These are phyloP conservation scores for Ogataea pini DNA, from an alignment of 805 yeast genomes.

Conservation along the genomic window DNA sequence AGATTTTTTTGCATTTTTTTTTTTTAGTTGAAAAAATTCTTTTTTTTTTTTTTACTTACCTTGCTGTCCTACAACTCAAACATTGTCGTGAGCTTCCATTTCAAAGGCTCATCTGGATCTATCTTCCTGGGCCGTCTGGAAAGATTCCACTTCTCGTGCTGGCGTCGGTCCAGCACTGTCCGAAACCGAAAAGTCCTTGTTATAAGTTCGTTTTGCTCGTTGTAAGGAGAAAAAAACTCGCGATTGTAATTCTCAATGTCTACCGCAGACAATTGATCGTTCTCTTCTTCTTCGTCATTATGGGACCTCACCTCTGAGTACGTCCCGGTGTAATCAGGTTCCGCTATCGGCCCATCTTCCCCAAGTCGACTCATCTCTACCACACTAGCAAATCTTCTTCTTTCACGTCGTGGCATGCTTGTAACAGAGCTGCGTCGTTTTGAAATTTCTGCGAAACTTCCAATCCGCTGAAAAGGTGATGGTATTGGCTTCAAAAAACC, in stretches of 20 bases:
- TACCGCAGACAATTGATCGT: constrained; percentile 5
- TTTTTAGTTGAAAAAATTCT: not conserved
- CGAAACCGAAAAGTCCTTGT: constrained; percentile 32
- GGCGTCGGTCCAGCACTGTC: constrained; percentile 30
- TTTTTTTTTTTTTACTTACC: not conserved
- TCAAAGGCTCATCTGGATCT: constrained; percentile 24
- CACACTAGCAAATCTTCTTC: constrained; percentile 3
- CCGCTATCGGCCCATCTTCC: constrained; percentile 7
- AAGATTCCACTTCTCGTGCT: constrained; percentile 21
- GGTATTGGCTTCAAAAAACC: constrained; percentile 20
- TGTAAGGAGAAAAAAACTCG: constrained; percentile 29
- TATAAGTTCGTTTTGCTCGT: constrained; percentile 27
- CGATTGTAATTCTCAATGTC: constrained; percentile 31
- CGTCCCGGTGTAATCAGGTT: constrained; percentile 10
- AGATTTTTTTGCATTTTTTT: constrained; percentile 38
- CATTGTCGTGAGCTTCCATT: constrained; percentile 31
- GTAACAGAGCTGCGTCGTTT: constrained; percentile 16
- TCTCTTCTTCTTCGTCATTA: constrained; percentile 12
- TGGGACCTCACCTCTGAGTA: constrained; percentile 2
- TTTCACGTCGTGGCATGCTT: constrained; percentile 1
- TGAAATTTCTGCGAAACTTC: constrained; percentile 30
- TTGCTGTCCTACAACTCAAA: constrained; percentile 10
- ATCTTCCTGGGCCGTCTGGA: not conserved
- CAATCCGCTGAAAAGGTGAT: constrained; percentile 28
- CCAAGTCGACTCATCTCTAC: constrained; percentile 7